A percentile compares a stretch with the other conserved stretches of the same genome.
Conservation (phyloP, 2,329 filamentous ascomycete species). For the Pseudogymnoascus sp. region DNA sequence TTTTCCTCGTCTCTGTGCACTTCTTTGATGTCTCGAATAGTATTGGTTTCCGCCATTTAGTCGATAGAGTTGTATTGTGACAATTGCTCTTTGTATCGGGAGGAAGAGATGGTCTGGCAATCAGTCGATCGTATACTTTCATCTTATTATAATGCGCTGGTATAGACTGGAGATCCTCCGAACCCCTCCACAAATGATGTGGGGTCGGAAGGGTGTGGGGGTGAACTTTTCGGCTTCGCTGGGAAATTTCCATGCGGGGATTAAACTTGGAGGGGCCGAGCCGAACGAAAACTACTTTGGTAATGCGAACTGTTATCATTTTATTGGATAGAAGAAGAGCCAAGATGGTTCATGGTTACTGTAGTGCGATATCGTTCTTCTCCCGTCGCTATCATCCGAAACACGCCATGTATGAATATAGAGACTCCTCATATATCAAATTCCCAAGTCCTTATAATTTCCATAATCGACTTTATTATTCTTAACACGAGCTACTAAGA, state of each 20-base stretch:
- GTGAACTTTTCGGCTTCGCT: background rate
- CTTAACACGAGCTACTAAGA: background rate
- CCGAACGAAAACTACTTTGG: background rate
- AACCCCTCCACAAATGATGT: background rate
- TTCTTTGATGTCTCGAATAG: constrained; percentile 18
- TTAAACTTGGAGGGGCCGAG: background rate
- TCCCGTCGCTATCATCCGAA: background rate
- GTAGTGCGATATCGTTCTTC: background rate
- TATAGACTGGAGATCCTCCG: background rate
- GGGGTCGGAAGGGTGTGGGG: background rate
- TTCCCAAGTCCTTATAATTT: background rate
- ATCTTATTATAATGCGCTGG: background rate
- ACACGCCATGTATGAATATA: background rate
- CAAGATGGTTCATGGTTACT: background rate
- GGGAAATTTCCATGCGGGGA: background rate
- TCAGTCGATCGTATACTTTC: background rate
- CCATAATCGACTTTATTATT: background rate
- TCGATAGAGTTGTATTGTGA: background rate
- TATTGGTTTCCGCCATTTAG: constrained; percentile 8
- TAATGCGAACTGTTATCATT: background rate
- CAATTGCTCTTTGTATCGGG: background rate
- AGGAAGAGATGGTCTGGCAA: background rate
- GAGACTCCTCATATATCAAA: background rate
- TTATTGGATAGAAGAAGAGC: background rate
- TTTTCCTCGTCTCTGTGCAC: constrained; percentile 14